Base-by-base conservation (phyloP, 2,329 filamentous ascomycete genomes). In the Colletotrichum tamarilloi region DNA sequence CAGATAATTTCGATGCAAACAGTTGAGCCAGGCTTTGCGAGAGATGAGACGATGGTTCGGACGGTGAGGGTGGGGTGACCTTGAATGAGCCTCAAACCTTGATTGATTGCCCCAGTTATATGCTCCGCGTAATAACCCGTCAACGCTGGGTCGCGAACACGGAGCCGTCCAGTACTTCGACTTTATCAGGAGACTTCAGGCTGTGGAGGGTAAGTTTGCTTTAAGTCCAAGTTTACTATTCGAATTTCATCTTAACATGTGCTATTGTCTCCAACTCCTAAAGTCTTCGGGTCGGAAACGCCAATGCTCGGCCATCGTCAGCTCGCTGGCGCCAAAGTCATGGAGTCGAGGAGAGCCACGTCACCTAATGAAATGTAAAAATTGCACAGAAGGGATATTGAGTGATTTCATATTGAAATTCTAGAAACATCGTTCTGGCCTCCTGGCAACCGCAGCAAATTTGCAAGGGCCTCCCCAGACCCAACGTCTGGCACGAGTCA, bases 401-500 rank as follows among this genome's bases (percentile, higher is more conserved):
- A 56, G 70, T 64, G 24, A 16, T 2, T 32, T 26, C 52, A 52
- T 16, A 73, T 73, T 65, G 42, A 24, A 3, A 3, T 46, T 60
- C 46, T 53, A 60, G 32, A 70, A 56, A n/a, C 19, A 26, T 38
- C 32, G 42, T 60, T 46, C 14, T 46, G 59, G 26, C 11, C 49
- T 28, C 28, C 26, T 53, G 28, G 26, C 67, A 55, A 19, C 24
- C 22, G 6, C 22, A 19, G 32, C 5, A 4, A 14, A 42, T 2
- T 2, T 8, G 7, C 70, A 60, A 62, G 66, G 70, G 14, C 30
- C 16, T 24, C n/a, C 67, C 60, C 60, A 57, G 55, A 56, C 4
- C 11, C 69, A 35, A 59, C 30, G 19, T 28, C 53, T 9, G 19
- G 11, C 59, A 30, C 46, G 66, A 70, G 55, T 73, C 70, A 70